phyloP scores from a whole-genome alignment of 2,329 filamentous ascomycete species.

The Cordyceps farinosa region DNA sequence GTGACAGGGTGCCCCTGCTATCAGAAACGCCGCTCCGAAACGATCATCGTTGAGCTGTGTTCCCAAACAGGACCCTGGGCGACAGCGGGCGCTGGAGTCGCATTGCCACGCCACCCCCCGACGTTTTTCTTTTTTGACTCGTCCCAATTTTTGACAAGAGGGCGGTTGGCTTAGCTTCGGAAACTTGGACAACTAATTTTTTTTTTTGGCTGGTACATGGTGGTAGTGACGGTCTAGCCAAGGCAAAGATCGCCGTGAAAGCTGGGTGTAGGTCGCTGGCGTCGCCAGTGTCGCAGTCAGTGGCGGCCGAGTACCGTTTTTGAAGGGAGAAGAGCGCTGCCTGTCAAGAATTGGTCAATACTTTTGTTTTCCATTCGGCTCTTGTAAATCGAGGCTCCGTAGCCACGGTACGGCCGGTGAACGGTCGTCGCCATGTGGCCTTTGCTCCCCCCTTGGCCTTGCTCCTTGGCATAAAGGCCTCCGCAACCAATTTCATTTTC shows the following conservation, averaged over 20 bases:
- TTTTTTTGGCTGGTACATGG: background rate
- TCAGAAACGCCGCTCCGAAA: background rate
- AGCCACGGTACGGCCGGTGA: background rate
- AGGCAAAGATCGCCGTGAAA: background rate
- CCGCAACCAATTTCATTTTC: background rate
- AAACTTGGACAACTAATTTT: background rate
- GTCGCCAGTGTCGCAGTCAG: background rate
- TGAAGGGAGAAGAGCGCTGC: background rate
- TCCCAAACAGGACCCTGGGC: conserved; percentile 1
- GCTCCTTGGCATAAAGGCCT: background rate
- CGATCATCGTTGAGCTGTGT: conserved; percentile 4
- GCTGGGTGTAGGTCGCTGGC: background rate
- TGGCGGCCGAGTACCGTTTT: background rate
- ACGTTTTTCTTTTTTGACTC: background rate
- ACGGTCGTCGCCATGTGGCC: no score
- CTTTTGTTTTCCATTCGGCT: background rate
- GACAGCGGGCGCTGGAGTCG: background rate
- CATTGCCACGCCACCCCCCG: background rate
- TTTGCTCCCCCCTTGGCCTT: no score
- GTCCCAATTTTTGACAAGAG: background rate
- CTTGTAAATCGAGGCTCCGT: background rate
- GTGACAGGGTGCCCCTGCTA: background rate
- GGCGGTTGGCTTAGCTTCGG: background rate
- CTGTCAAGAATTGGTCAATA: background rate
- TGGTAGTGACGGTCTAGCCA: background rate